Percentiles rank a stretch among this genome's conserved stretches.
Evolutionary conservation across 768 basidiomycete genomes (phyloP).

Genomic region (Amanita inopinata): DNA sequence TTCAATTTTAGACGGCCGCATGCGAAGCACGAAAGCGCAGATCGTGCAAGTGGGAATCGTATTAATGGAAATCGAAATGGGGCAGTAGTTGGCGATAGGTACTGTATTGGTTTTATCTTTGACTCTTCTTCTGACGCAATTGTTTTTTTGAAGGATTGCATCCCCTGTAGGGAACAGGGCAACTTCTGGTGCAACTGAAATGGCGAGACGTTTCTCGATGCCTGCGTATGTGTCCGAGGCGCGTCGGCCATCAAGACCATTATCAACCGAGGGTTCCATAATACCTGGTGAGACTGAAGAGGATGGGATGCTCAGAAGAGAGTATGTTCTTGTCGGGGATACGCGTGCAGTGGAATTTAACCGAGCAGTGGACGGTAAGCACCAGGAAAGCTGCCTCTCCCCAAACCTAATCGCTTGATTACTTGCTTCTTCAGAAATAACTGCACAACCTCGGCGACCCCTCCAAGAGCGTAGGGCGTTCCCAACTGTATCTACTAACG

Average conservation of each 20-base stretch:
- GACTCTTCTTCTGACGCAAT: not conserved
- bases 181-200: conserved; percentile 7
- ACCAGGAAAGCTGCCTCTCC: no score
- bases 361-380: conserved; percentile 79
- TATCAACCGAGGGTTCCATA: conserved; percentile 50
- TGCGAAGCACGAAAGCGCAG: not conserved
- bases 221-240: conserved; percentile 1
- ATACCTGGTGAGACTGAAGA: conserved; percentile 83
- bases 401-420: not conserved
- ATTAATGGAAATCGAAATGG: conserved; percentile 1
- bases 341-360: conserved; percentile 86
- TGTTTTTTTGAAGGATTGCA: conserved; percentile 5
- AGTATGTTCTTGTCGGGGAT: conserved; percentile 94
- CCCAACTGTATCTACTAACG: conserved; percentile 41
- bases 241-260: conserved; percentile 19
- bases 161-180: not conserved
- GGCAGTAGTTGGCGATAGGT: not conserved
- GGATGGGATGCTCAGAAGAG: conserved; percentile 67
- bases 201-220: conserved; percentile 4
- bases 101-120: not conserved
- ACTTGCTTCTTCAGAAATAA: conserved; percentile 46
- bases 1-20: conserved; percentile 51
- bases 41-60: not conserved
- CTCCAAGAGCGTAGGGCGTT: conserved; percentile 45
- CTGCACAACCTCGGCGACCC: conserved; percentile 45